These are phyloP conservation scores for Leccinum solheimii DNA, from an alignment of 1,284 basidiomycete species.

Conservation along the genomic window DNA sequence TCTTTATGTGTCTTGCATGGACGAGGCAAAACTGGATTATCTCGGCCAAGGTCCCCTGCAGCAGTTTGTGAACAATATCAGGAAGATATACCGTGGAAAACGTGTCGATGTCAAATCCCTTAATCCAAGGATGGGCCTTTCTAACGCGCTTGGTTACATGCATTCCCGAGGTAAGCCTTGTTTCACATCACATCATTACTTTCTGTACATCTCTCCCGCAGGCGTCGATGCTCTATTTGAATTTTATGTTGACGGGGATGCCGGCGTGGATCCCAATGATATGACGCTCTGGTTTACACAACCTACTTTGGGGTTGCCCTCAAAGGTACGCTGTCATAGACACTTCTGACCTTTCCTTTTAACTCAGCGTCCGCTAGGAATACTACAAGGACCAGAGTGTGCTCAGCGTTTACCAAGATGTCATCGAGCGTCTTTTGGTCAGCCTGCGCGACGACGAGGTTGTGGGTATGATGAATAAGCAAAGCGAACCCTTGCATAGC, in stretches of 20 bases:
- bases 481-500: conserved; percentile 19
- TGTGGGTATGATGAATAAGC: conserved; percentile 10
- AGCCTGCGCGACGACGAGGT: conserved; percentile 54
- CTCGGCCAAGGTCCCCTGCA: conserved; percentile 64
- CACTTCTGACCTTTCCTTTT: conserved; percentile 2
- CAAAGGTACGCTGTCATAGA: conserved; percentile 58
- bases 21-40: conserved; percentile 66
- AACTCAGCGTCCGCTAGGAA: conserved; percentile 50
- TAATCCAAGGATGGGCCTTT: conserved; percentile 53
- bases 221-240: conserved; percentile 79
- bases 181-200: not conserved
- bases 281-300: conserved; percentile 90
- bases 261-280: conserved; percentile 83
- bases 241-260: conserved; percentile 84
- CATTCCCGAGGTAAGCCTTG: conserved; percentile 72
- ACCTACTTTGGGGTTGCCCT: conserved; percentile 81
- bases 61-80: conserved; percentile 57
- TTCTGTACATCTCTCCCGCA: conserved; percentile 33
- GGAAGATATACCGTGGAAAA: conserved; percentile 57
- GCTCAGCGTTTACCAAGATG: conserved; percentile 67
- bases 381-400: conserved; percentile 86
- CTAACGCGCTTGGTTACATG: conserved; percentile 81
- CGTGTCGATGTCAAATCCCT: conserved; percentile 40
- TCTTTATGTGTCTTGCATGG: conserved; percentile 83
- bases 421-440: conserved; percentile 68